Conservation (phyloP, 768 basidiomycete species). For the Sutorius australiensis region DNA sequence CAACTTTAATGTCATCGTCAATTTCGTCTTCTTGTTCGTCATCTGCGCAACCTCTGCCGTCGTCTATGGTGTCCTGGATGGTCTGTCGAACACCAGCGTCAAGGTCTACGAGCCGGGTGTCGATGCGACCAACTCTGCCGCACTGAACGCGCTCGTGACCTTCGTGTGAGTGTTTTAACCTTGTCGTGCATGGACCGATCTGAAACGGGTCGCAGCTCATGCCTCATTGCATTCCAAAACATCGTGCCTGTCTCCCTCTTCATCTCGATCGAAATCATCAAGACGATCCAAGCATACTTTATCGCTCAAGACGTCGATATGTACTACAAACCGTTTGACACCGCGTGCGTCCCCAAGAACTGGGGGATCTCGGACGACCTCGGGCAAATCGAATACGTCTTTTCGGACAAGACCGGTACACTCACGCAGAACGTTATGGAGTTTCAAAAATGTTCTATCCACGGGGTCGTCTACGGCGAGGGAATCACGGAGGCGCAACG, state of each 20-base stretch:
- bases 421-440: conserved; percentile 99
- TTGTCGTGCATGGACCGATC: background rate
- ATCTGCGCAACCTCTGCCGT: conserved; percentile 80
- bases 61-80: conserved; percentile 70
- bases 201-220: conserved; percentile 52
- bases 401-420: conserved; percentile 94
- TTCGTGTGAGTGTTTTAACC: conserved; percentile 68
- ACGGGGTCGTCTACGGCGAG: conserved; percentile 85
- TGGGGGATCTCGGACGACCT: conserved; percentile 99
- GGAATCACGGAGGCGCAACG: conserved; percentile 94
- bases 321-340: conserved; percentile 87
- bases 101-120: conserved; percentile 67
- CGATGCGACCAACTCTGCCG: conserved; percentile 55
- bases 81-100: conserved; percentile 57
- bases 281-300: conserved; percentile 96
- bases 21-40: conserved; percentile 71
- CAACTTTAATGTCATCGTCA: conserved; percentile 96
- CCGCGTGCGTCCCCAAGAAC: conserved; percentile 90
- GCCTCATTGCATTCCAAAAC: conserved; percentile 95
- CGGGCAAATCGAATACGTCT: conserved; percentile 95
- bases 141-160: conserved; percentile 79
- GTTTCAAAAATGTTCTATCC: conserved; percentile 91
- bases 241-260: conserved; percentile 95
- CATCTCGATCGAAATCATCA: conserved; percentile 97
- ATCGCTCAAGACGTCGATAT: conserved; percentile 95